Conservation (phyloP, 2,329 filamentous ascomycete species). For the Penicillium sp. region DNA sequence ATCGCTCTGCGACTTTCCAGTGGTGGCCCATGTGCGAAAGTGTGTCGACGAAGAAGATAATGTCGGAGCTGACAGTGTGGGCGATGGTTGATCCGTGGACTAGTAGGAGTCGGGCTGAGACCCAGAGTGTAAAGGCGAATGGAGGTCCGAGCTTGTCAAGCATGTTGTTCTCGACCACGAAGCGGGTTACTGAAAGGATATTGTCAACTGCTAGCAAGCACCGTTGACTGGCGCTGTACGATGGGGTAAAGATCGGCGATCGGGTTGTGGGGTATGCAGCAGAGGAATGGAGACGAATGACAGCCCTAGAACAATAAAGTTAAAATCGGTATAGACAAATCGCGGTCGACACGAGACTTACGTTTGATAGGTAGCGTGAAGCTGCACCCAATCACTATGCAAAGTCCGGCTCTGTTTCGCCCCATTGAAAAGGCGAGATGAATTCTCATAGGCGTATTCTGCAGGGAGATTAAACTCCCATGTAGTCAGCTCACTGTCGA, state of each 20-base stretch:
- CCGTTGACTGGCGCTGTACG: constrained; percentile 78
- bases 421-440: constrained; percentile 71
- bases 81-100: constrained; percentile 91
- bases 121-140: constrained; percentile 91
- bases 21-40: constrained; percentile 76
- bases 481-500: constrained; percentile 74
- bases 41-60: constrained; percentile 78
- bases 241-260: constrained; percentile 85
- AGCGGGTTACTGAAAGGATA: constrained; percentile 74
- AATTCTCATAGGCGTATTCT: constrained; percentile 73
- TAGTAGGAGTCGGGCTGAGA: constrained; percentile 79
- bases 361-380: constrained; percentile 88
- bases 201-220: constrained; percentile 82
- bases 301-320: constrained; percentile 54
- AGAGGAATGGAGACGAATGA: constrained; percentile 87
- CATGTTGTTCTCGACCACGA: constrained; percentile 72
- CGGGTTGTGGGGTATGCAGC: constrained; percentile 88
- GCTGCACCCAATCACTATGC: constrained; percentile 84
- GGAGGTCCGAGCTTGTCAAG: constrained; percentile 81
- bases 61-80: constrained; percentile 75
- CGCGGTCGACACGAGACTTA: constrained; percentile 40
- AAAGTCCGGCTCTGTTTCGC: constrained; percentile 66
- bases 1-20: constrained; percentile 84
- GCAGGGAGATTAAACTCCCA: constrained; percentile 83
- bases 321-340: constrained; percentile 7